Evolutionary conservation across 2,329 filamentous ascomycete genomes (phyloP).

Genomic region (Samsoniella hepiali): DNA sequence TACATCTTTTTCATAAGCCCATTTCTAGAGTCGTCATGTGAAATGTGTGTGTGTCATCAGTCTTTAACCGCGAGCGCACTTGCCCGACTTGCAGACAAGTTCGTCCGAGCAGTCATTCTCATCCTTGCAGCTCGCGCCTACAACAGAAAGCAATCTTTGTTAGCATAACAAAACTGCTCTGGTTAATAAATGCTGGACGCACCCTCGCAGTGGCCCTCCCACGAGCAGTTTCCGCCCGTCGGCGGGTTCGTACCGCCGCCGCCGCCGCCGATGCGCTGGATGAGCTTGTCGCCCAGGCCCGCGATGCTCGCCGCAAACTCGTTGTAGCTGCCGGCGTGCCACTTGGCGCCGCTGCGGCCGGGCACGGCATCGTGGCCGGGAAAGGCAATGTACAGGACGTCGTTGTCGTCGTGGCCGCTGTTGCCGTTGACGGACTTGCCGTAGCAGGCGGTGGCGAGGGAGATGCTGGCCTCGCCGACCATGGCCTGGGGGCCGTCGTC

Average conservation of each 20-base stretch:
- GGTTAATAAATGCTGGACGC: neutral
- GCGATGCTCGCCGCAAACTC: conserved; percentile 54
- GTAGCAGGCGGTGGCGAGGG: conserved; percentile 56
- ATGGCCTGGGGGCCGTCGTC: conserved; percentile 44
- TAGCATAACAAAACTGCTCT: neutral
- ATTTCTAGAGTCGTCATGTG: neutral
- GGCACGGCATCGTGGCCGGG: conserved; percentile 54
- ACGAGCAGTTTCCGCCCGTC: conserved; percentile 20
- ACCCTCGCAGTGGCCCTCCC: conserved; percentile 23
- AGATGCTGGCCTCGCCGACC: conserved; percentile 56
- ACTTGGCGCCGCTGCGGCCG: conserved; percentile 50
- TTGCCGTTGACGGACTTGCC: conserved; percentile 50
- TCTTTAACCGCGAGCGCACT: conserved; percentile 20
- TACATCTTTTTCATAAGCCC: neutral
- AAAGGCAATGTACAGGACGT: conserved; percentile 63
- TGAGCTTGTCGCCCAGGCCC: conserved; percentile 48
- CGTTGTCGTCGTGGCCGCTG: conserved; percentile 52
- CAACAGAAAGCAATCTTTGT: neutral
- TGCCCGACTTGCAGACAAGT: conserved; percentile 25
- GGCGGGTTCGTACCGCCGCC: conserved; percentile 17
- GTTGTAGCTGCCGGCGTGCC: conserved; percentile 46
- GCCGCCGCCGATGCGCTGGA: conserved; percentile 33
- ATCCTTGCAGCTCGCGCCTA: conserved; percentile 26
- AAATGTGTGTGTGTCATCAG: too few species aligned
- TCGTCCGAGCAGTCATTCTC: conserved; percentile 26